phyloP scores from a whole-genome alignment of 345 rosid genomes.

The Acer saccharum region DNA sequence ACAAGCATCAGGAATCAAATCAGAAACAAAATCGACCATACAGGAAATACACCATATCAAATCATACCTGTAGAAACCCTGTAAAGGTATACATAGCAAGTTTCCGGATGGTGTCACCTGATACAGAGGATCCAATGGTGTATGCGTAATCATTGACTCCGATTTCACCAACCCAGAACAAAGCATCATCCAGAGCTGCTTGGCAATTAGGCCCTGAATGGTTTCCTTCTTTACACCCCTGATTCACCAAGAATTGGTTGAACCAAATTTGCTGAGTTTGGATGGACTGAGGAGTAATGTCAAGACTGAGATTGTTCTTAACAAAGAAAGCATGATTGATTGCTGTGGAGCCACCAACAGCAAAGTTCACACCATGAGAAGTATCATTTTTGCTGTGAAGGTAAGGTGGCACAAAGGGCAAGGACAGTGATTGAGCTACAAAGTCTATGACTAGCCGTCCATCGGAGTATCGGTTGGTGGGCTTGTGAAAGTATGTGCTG shows the following conservation, averaged over 20 bases:
- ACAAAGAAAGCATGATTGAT: slow-evolving; percentile 77
- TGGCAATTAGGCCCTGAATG: slow-evolving; percentile 33
- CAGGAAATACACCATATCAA: no score
- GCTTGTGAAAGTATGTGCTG: slow-evolving; percentile 69
- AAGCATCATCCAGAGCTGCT: slow-evolving; percentile 49
- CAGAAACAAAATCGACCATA: no score
- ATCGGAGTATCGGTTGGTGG: slow-evolving; percentile 92
- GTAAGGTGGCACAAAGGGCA: slow-evolving; percentile 84
- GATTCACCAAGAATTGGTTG: slow-evolving; percentile 46
- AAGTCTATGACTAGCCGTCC: slow-evolving; percentile 90
- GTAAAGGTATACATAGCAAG: slow-evolving; percentile 50
- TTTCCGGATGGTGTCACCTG: slow-evolving; percentile 51
- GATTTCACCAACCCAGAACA: slow-evolving; percentile 93
- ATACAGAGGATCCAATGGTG: slow-evolving; percentile 52
- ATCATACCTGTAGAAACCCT: slow-evolving; percentile 56
- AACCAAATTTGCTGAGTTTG: slow-evolving; percentile 77
- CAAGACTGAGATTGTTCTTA: slow-evolving; percentile 68
- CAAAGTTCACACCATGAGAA: slow-evolving; percentile 73
- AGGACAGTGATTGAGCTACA: slow-evolving; percentile 58
- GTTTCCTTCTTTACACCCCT: slow-evolving; percentile 42
- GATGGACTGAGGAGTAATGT: slow-evolving; percentile 70
- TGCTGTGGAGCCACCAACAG: slow-evolving; percentile 88
- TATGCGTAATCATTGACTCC: slow-evolving; percentile 93
- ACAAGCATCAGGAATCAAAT: not conserved
- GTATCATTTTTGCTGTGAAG: slow-evolving; percentile 31